Evolutionary conservation across 1,284 basidiomycete species (phyloP).

Genomic region (Fomitiporia mediterranea): DNA sequence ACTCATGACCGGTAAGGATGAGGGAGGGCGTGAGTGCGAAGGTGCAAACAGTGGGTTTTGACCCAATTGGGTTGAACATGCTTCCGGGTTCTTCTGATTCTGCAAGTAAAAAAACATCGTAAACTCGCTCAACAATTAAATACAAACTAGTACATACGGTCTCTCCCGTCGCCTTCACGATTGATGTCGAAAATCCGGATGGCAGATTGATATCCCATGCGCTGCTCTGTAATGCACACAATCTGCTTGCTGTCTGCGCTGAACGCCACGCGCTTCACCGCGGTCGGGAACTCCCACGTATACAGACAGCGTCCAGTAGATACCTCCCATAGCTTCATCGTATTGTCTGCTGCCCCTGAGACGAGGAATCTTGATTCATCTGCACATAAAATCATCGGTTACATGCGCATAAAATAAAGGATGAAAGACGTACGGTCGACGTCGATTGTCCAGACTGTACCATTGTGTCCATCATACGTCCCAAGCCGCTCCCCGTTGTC

Average conservation of each 20-base stretch:
- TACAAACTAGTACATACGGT: constrained; percentile 48
- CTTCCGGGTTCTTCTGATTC: constrained; percentile 72
- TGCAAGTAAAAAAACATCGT: constrained; percentile 29
- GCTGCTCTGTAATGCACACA: constrained; percentile 94
- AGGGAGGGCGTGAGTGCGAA: constrained; percentile 79
- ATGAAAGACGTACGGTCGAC: constrained; percentile 74
- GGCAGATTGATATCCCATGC: constrained; percentile 87
- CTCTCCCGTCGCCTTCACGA: constrained; percentile 69
- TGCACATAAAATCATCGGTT: not conserved
- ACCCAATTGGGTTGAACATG: constrained; percentile 86
- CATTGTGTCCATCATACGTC: constrained; percentile 96
- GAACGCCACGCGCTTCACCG: constrained; percentile 92
- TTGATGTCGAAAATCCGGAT: constrained; percentile 89
- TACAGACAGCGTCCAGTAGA: constrained; percentile 87
- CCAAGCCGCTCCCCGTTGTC: constrained; percentile 97
- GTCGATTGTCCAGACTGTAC: constrained; percentile 95
- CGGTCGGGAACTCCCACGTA: constrained; percentile 97
- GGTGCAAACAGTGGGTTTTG: constrained; percentile 93
- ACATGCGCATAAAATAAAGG: not conserved
- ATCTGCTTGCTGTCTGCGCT: constrained; percentile 84
- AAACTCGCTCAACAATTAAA: too few relatives aligned
- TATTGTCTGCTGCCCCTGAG: constrained; percentile 89
- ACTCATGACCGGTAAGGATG: constrained; percentile 93
- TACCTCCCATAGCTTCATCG: constrained; percentile 89
- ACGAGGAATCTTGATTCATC: constrained; percentile 70